Evolutionary conservation across 129 eudicot genomes (phyloP), one percentile per base, ranked within the genome.

Genomic region (Flaveria robusta): DNA sequence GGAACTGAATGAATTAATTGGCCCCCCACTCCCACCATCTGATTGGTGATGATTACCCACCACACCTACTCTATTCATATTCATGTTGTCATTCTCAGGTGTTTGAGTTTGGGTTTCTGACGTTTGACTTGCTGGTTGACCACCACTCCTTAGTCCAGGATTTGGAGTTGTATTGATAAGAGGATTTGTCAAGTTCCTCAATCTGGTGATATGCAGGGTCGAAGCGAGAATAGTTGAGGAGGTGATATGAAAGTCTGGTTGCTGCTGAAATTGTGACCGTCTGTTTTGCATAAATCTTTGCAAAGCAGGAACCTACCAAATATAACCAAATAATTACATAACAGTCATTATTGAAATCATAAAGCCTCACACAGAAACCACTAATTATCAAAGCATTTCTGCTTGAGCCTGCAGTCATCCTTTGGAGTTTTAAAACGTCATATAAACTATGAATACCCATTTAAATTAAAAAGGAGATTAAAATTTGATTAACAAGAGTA

Each of bases 181-280:
- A 34, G 39, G 7, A 34, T 34, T 34, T 34, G 78, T 82, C 34
- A 66, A 29, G 18, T 47, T 47, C 52, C 52, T 47, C 52, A 47
- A 13, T 47, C 99, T 85, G 50, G 96, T 94, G 76, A 94, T 94
- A 71, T 90, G 97, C 70, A 94, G 79, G 37, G 99, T 91, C 7
- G 99, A 94, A 66, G 99, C 99, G 19, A 94, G 99, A 77, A 94
- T 87, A 41, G 98, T 94, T 8, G 97, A 91, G 42, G 96, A 47
- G 18, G 52, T 91, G 62, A 94, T 94, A 74, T 94, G 99, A 50
- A 91, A 94, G 77, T 89, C 96, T 50, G 98, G 96, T 71, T 91
- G 96, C 74, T 94, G 99, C 89, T 87, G 99, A 81, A 93, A 86
- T 75, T 91, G 92, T 52, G 97, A 84, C 42, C 97, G 86, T 9